Conservation (phyloP, 164 flowering plant species). For the Kalanchoe fedtschenkoi region DNA sequence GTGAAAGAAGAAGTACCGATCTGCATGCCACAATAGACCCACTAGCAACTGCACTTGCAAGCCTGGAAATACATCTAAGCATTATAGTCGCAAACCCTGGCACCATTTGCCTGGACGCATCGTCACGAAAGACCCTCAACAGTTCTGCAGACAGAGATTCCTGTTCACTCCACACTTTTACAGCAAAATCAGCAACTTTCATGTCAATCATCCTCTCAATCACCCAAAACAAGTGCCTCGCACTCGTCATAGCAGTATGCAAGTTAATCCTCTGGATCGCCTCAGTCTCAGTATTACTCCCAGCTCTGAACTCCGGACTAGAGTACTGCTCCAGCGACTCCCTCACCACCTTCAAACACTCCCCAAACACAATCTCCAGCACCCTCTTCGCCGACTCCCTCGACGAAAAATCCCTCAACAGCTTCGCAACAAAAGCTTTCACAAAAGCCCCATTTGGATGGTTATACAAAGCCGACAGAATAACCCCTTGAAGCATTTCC, state of each 20-base stretch:
- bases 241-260: slow-evolving; percentile 61
- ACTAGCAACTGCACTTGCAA: slow-evolving; percentile 62
- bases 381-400: slow-evolving; percentile 59
- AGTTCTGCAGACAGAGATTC: slow-evolving; percentile 51
- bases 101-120: slow-evolving; percentile 69
- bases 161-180: slow-evolving; percentile 75
- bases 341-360: slow-evolving; percentile 56
- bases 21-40: slow-evolving; percentile 61
- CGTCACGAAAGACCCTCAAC: slow-evolving; percentile 75
- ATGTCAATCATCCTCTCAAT: slow-evolving; percentile 93
- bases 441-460: slow-evolving; percentile 53
- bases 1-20: slow-evolving; percentile 36
- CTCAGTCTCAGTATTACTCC: slow-evolving; percentile 76
- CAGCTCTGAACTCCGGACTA: slow-evolving; percentile 57
- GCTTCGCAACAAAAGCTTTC: slow-evolving; percentile 75
- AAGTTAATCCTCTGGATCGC: slow-evolving; percentile 79
- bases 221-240: slow-evolving; percentile 76
- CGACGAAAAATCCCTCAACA: slow-evolving; percentile 63
- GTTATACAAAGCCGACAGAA: slow-evolving; percentile 48
- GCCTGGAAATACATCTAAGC: slow-evolving; percentile 58
- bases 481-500: slow-evolving; percentile 65
- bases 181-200: slow-evolving; percentile 73
- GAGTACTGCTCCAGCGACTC: slow-evolving; percentile 63
- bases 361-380: slow-evolving; percentile 51
- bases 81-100: slow-evolving; percentile 68